Evolutionary conservation across 495 filamentous ascomycete species (phyloP).

Genomic region (Talaromyces ruber): DNA sequence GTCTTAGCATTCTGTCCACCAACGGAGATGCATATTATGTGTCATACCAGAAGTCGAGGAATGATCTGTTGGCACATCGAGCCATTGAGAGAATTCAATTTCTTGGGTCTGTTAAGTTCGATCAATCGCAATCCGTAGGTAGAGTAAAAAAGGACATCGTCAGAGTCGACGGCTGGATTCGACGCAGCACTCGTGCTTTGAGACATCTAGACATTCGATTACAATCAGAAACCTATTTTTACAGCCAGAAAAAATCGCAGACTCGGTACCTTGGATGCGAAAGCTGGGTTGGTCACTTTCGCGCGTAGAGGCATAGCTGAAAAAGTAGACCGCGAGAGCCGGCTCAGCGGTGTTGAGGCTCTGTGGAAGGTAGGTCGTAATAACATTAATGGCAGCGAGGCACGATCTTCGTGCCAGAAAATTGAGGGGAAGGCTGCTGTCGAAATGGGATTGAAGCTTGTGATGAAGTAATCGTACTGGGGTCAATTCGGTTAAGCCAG

Average conservation of each 20-base stretch:
- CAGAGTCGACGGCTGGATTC: slow-evolving; percentile 60
- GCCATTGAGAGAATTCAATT: slow-evolving; percentile 82
- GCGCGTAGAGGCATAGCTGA: slow-evolving; percentile 70
- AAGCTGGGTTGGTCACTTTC: slow-evolving; percentile 61
- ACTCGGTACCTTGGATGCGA: slow-evolving; percentile 31
- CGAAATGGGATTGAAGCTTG: not conserved
- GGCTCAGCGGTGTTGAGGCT: slow-evolving; percentile 41
- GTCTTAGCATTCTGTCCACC: not conserved
- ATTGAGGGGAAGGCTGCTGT: not conserved
- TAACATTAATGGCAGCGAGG: slow-evolving; percentile 39
- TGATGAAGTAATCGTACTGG: not conserved
- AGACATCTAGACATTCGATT: slow-evolving; percentile 44
- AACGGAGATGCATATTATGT: not conserved
- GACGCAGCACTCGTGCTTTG: slow-evolving; percentile 30
- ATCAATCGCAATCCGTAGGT: slow-evolving; percentile 84
- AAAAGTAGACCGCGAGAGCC: slow-evolving; percentile 38
- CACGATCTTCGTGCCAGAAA: not conserved
- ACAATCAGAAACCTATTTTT: slow-evolving; percentile 5
- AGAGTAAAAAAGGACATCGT: slow-evolving; percentile 87
- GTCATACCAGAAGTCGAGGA: slow-evolving; percentile 58
- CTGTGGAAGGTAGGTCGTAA: slow-evolving; percentile 36
- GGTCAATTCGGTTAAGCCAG: not conserved
- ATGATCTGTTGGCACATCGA: slow-evolving; percentile 93
- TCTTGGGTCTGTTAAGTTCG: slow-evolving; percentile 86
- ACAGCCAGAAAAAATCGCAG: not conserved